Evolutionary conservation across 441 rosid genomes (phyloP).

Genomic region (Pelargonium cotyledonis): DNA sequence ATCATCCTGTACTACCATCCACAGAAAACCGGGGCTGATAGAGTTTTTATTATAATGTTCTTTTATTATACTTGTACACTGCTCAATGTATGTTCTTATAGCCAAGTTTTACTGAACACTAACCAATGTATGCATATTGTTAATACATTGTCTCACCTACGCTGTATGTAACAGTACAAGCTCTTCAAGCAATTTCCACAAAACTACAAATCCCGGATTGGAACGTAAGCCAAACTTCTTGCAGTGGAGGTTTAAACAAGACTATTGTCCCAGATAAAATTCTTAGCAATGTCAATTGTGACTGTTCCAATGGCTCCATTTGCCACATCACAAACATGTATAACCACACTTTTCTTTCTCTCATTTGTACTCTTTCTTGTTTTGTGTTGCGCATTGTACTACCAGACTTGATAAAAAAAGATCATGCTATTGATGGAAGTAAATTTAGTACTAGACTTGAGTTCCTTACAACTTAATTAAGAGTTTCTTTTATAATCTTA

Average conservation of each 20-base stretch:
- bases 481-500: background rate
- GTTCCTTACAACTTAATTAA: background rate
- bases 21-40: background rate
- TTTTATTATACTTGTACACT: background rate
- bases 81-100: background rate
- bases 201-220: slow-evolving; percentile 32
- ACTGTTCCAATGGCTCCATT: slow-evolving; percentile 32
- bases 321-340: slow-evolving; percentile 65
- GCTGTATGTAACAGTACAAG: slow-evolving; percentile 39
- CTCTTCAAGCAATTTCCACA: slow-evolving; percentile 39
- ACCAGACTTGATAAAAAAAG: too few relatives aligned
- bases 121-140: too few relatives aligned
- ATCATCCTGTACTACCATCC: background rate
- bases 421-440: background rate
- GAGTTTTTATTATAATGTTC: background rate
- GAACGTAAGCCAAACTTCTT: slow-evolving; percentile 35
- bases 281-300: slow-evolving; percentile 35
- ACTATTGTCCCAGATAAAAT: background rate
- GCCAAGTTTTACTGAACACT: background rate
- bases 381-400: background rate
- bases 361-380: too few relatives aligned
- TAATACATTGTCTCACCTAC: background rate
- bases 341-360: slow-evolving; percentile 6
- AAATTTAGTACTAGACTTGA: background rate
- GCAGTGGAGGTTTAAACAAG: slow-evolving; percentile 32